Conservation (phyloP, 139 green algal genomes). For the Coelastrella sp. region DNA sequence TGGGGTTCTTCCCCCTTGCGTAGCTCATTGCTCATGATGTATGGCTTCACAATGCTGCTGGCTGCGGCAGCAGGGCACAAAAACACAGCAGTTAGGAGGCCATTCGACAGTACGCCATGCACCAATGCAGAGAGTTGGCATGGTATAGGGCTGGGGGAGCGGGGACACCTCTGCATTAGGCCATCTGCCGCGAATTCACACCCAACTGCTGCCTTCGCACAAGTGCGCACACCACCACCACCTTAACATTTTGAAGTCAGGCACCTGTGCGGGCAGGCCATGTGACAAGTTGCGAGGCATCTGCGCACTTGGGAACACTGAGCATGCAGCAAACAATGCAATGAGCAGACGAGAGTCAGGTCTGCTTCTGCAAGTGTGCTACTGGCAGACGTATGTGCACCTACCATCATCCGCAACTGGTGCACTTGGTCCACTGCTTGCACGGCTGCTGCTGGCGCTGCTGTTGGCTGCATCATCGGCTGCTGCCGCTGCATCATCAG, state of each 20-base stretch:
- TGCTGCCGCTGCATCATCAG: constrained; percentile 4
- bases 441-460: not conserved
- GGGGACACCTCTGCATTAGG: no score
- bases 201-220: no score
- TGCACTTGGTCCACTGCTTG: not conserved
- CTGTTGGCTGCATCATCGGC: not conserved
- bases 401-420: constrained; percentile 13
- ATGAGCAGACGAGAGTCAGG: not conserved
- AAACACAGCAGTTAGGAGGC: not conserved
- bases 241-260: no score
- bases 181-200: no score
- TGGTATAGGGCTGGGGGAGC: no score
- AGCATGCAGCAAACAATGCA: not conserved
- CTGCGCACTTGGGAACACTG: not conserved
- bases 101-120: not conserved
- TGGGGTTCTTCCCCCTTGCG: constrained; percentile 76
- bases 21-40: constrained; percentile 65
- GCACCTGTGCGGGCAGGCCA: no score
- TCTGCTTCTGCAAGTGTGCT: not conserved
- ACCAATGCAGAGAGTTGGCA: not conserved
- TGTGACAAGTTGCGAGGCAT: no score
- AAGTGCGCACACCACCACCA: no score
- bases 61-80: constrained; percentile 9
- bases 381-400: not conserved
- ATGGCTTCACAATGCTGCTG: constrained; percentile 64